Evolutionary conservation across 768 basidiomycete species (phyloP).

Genomic region (Pholiota conissans): DNA sequence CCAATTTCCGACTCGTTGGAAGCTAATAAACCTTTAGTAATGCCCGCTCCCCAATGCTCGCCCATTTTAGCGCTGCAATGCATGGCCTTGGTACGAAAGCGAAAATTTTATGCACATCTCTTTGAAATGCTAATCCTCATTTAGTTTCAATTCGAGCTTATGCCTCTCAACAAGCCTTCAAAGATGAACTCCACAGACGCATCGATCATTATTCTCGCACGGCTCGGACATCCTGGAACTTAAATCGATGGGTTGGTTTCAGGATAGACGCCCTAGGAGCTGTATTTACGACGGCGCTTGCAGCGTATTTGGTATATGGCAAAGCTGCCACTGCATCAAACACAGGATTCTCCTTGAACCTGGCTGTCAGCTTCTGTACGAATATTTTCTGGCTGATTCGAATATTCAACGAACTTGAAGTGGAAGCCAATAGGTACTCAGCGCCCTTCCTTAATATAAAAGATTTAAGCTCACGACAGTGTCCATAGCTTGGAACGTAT

Average conservation of each 20-base stretch:
- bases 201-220: constrained; percentile 46
- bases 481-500: constrained; percentile 62
- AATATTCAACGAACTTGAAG: constrained; percentile 41
- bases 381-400: constrained; percentile 53
- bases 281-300: constrained; percentile 52
- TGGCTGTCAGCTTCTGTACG: constrained; percentile 56
- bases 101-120: too few species aligned
- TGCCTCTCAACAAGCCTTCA: constrained; percentile 52
- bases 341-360: constrained; percentile 54
- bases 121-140: neutral
- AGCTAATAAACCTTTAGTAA: constrained; percentile 10
- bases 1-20: neutral
- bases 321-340: constrained; percentile 38
- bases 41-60: constrained; percentile 19
- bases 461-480: neutral
- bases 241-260: constrained; percentile 43
- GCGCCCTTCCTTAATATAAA: neutral
- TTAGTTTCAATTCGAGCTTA: constrained; percentile 62
- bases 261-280: constrained; percentile 59
- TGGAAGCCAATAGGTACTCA: constrained; percentile 30
- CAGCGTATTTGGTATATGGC: constrained; percentile 50
- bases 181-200: constrained; percentile 39
- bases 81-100: constrained; percentile 55
- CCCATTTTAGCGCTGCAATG: constrained; percentile 37
- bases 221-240: constrained; percentile 44